Evolutionary conservation across 208 protist species (phyloP).

Genomic region (Crithidia bombi): DNA sequence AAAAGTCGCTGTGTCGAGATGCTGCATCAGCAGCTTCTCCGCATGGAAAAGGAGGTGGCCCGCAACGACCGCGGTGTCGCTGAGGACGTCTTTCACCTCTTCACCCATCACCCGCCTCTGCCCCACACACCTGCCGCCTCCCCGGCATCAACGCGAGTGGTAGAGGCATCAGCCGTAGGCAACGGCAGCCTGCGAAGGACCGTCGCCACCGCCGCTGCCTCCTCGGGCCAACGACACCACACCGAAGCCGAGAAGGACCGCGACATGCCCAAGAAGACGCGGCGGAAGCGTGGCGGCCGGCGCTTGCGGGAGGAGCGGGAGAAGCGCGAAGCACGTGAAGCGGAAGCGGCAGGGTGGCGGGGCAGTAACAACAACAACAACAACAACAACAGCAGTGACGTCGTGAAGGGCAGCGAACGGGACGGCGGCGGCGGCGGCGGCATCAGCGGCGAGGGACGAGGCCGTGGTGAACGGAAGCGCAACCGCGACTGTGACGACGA

Average conservation of each 20-base stretch:
- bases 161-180: background rate
- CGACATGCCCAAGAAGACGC: background rate
- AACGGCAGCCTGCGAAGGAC: conserved; percentile 7
- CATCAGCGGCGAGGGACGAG: conserved; percentile 15
- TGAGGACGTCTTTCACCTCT: conserved; percentile 29
- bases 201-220: background rate
- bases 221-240: background rate
- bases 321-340: background rate
- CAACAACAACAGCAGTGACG: background rate
- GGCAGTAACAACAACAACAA: background rate
- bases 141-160: background rate
- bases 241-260: background rate
- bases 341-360: background rate
- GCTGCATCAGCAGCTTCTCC: conserved; percentile 9
- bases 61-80: conserved; percentile 3
- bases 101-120: conserved; percentile 22
- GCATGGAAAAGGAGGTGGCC: conserved; percentile 19
- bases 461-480: conserved; percentile 14
- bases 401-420: background rate
- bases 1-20: conserved; percentile 1
- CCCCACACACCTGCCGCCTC: background rate
- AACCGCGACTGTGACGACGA: conserved; percentile 1
- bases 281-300: background rate
- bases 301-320: background rate
- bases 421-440: conserved; percentile 7